A percentile compares a stretch with the other conserved stretches of the same genome.
Evolutionary conservation across 2,329 filamentous ascomycete genomes (phyloP).

Genomic region (Epichloe gansuensis): DNA sequence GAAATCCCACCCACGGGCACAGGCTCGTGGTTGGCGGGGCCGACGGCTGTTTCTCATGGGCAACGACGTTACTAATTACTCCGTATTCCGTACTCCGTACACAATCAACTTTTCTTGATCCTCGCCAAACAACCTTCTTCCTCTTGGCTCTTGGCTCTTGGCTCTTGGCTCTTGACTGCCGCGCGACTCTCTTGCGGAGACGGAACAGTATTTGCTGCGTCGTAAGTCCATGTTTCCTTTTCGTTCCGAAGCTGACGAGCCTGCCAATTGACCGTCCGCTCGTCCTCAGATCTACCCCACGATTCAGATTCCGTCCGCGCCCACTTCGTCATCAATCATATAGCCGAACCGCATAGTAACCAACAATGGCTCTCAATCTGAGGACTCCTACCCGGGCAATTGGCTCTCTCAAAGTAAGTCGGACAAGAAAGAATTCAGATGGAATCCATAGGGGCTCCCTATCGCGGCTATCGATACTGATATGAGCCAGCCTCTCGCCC

Average conservation of each 20-base stretch:
- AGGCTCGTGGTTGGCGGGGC: background rate
- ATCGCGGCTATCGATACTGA: background rate
- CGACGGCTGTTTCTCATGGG: background rate
- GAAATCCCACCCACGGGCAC: background rate
- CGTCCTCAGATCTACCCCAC: constrained; percentile 1
- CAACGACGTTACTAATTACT: too few relatives aligned
- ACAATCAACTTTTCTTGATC: background rate
- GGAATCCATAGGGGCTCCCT: background rate
- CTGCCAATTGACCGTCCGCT: constrained; percentile 2
- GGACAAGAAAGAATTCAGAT: constrained; percentile 9
- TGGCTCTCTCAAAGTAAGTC: constrained; percentile 49
- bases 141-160: background rate
- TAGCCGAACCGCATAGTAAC: constrained; percentile 1
- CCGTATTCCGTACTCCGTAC: background rate
- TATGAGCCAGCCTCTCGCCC: constrained; percentile 10
- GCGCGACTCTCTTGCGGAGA: background rate
- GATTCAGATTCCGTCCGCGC: constrained; percentile 1
- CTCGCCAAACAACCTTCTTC: too few relatives aligned
- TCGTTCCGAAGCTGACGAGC: background rate
- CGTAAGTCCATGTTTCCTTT: background rate
- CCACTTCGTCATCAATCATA: constrained; percentile 1
- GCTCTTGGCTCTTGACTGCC: too few relatives aligned
- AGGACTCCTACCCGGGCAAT: constrained; percentile 50
- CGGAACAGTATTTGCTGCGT: background rate
- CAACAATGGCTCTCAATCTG: constrained; percentile 51